phyloP scores from a whole-genome alignment of 345 rosid genomes.

The Eucalyptus guilfoylei region DNA sequence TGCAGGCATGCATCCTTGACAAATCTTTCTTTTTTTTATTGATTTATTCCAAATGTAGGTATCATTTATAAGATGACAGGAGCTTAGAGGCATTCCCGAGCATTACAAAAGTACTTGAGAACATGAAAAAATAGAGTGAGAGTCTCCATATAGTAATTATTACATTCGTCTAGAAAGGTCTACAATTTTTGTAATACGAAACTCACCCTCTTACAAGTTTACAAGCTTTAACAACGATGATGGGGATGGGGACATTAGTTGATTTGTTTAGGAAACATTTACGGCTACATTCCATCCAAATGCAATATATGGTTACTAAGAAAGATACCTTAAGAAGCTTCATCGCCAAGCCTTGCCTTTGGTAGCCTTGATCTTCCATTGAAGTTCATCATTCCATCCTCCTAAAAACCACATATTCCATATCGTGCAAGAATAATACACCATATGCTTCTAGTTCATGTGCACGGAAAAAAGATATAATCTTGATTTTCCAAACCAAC shows the following conservation, averaged over 20 bases:
- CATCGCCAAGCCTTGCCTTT: not conserved
- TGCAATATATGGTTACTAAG: not conserved
- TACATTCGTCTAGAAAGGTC: not conserved
- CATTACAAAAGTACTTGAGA: not conserved
- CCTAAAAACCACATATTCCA: not conserved
- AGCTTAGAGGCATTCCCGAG: not conserved
- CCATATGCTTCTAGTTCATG: not conserved
- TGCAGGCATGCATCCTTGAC: constrained; percentile 1
- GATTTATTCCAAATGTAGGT: too few species aligned
- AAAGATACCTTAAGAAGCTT: not conserved
- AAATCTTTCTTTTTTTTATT: too few species aligned
- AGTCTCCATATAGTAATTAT: not conserved
- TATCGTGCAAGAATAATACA: not conserved
- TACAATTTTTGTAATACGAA: not conserved
- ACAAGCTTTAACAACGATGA: not conserved
- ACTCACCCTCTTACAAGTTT: not conserved
- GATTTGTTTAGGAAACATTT: not conserved
- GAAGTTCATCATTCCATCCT: not conserved
- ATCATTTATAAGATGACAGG: not conserved
- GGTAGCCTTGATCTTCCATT: too few species aligned
- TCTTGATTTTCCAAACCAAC: not conserved
- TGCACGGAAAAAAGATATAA: not conserved
- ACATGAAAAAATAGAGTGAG: not conserved
- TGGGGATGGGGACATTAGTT: not conserved
- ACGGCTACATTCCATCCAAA: not conserved